phyloP scores from a whole-genome alignment of 768 basidiomycete species.

The Guyanaporus albipodus region DNA sequence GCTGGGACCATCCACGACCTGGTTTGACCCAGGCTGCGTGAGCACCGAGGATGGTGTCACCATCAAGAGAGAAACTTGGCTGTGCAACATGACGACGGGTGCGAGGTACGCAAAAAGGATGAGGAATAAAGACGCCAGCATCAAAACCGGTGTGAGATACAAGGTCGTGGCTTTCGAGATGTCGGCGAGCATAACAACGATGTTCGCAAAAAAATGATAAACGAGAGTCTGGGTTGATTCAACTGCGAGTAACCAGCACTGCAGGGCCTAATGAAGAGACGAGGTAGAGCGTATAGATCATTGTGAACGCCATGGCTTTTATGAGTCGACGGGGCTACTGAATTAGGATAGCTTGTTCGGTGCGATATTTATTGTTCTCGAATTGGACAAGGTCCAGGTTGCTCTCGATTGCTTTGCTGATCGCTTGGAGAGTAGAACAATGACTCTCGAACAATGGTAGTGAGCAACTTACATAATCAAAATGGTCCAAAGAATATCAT shows the following conservation, averaged over 20 bases:
- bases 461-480: too few relatives aligned
- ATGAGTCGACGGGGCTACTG: slow-evolving; percentile 2
- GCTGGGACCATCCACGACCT: slow-evolving; percentile 59
- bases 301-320: slow-evolving; percentile 10
- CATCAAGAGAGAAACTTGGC: slow-evolving; percentile 59
- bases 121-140: slow-evolving; percentile 63
- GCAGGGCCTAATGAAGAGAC: slow-evolving; percentile 5
- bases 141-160: slow-evolving; percentile 64
- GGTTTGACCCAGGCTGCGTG: slow-evolving; percentile 32
- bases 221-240: slow-evolving; percentile 8
- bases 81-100: slow-evolving; percentile 55
- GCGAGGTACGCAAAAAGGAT: slow-evolving; percentile 66
- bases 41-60: slow-evolving; percentile 54
- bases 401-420: not conserved
- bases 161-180: slow-evolving; percentile 65
- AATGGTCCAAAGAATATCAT: too few relatives aligned
- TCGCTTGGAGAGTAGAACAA: too few relatives aligned
- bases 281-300: not conserved
- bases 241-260: slow-evolving; percentile 23
- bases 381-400: not conserved
- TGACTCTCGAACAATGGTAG: slow-evolving; percentile 4
- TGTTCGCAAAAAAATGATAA: not conserved
- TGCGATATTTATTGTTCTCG: slow-evolving; percentile 14
- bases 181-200: slow-evolving; percentile 56
- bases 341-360: slow-evolving; percentile 14